Base-by-base conservation (phyloP, 169 alveolate species). In the Perkinsus olseni region DNA sequence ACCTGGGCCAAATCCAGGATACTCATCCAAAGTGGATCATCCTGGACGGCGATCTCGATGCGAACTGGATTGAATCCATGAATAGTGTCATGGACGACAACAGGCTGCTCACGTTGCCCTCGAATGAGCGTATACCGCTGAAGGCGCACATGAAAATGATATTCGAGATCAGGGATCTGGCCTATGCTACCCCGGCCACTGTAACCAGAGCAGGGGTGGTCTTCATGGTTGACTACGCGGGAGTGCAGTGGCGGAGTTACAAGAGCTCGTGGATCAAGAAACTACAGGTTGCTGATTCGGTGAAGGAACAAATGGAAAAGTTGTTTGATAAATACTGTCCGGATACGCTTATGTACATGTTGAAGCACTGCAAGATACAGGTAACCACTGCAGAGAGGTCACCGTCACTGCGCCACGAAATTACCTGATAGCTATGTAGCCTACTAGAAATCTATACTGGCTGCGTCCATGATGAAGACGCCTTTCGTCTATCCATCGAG, bases 141-240 rank as follows among this genome's bases (percentile, higher is more conserved):
- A 97, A 97, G 96, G 98, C 98, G 92, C 98, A 98, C 95, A 98
- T 98, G 99, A 98, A 98, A 96, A 95, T 98, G 97, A 96, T 98
- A 95, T 98, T 98, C 96, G 99, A 98, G 96, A 98, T 98, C 93
- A 97, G 99, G 92, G 99, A 98, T 96, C 97, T 98, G 94, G 96
- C 97, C 95, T 98, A 97, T 95, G 99, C 99, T 74, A 97, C 99
- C 31, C 99, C 99, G n/a, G 99, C 99, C 91, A 98, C 99, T 28
- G 99, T 98, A 48, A 97, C 99, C 40, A 96, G 99, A 93, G 99
- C 99, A 34, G 99, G 99, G 95, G 97, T 98, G 94, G 97, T 98
- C 50, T 98, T 97, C 94, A 97, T 97, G 92, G 97, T 99, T 82
- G 99, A 97, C 93, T 96, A 96, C 51, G 96, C 95, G 74, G 99